Conservation (phyloP, 2,329 filamentous ascomycete species). For the Alternaria solani region DNA sequence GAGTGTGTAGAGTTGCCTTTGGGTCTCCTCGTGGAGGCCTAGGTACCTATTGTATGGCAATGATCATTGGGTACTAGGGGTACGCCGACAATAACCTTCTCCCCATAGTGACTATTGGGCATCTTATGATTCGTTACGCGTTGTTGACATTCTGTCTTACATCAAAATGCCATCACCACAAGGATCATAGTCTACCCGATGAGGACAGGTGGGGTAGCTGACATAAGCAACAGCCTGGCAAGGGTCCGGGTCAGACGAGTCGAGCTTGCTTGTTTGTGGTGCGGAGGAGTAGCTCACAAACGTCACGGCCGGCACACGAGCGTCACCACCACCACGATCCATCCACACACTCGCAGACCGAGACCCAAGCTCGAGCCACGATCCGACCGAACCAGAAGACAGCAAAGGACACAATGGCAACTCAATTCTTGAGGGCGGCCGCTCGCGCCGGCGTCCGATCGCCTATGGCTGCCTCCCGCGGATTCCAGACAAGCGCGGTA, state of each 20-base stretch:
- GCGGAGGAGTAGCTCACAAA: conserved; percentile 18
- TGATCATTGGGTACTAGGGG: not conserved
- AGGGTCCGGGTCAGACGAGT: conserved; percentile 18
- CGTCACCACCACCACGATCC: conserved; percentile 2
- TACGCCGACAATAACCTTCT: too few species aligned
- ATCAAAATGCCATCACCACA: not conserved
- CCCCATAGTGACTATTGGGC: not conserved
- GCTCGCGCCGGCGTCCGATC: conserved; percentile 45
- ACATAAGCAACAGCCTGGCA: conserved; percentile 6
- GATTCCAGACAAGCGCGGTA: conserved; percentile 53
- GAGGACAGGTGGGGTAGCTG: conserved; percentile 3
- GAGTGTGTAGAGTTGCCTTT: too few species aligned
- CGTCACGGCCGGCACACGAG: conserved; percentile 20
- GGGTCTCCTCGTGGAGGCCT: too few species aligned
- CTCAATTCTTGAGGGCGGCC: conserved; percentile 52
- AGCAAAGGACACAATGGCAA: conserved; percentile 51
- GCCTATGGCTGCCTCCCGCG: conserved; percentile 33
- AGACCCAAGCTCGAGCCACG: not conserved
- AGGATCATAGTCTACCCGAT: conserved; percentile 6
- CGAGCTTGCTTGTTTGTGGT: conserved; percentile 17
- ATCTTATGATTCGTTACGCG: not conserved
- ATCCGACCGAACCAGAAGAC: not conserved
- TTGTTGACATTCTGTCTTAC: not conserved
- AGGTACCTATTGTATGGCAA: too few species aligned
- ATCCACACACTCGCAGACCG: not conserved